Evolutionary conservation across 176 grass and related monocot species (phyloP).

Genomic region (Thinopyrum elongatum): DNA sequence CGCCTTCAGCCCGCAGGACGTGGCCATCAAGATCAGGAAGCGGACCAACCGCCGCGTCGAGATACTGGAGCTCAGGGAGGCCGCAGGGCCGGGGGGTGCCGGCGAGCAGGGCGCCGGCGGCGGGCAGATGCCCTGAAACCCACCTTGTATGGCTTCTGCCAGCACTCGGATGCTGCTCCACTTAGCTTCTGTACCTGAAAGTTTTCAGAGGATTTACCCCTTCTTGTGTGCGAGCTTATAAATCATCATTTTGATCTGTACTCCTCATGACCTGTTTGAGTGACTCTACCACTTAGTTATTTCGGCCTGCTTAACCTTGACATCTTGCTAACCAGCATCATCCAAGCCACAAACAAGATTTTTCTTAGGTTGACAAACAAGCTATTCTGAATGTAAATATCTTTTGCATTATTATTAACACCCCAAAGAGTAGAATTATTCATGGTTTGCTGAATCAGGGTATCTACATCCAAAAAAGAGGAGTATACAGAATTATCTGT

Average conservation of each 20-base stretch:
- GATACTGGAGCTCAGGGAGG: constrained; percentile 86
- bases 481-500: background rate
- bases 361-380: background rate
- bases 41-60: constrained; percentile 76
- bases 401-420: background rate
- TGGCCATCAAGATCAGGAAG: constrained; percentile 87
- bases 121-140: constrained; percentile 2
- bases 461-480: constrained; percentile 12
- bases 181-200: background rate
- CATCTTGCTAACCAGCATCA: background rate
- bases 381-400: background rate
- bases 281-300: background rate
- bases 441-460: background rate
- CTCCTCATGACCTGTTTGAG: background rate
- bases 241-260: constrained; percentile 9
- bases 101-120: constrained; percentile 13
- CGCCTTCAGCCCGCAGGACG: constrained; percentile 77
- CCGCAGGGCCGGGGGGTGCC: background rate
- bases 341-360: background rate
- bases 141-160: background rate
- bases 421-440: background rate
- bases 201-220: background rate
- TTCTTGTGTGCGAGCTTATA: background rate
- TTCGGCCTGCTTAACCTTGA: background rate
- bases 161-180: background rate